Evolutionary conservation across 768 basidiomycete genomes (phyloP).

Genomic region (Hortiboletus campestris): DNA sequence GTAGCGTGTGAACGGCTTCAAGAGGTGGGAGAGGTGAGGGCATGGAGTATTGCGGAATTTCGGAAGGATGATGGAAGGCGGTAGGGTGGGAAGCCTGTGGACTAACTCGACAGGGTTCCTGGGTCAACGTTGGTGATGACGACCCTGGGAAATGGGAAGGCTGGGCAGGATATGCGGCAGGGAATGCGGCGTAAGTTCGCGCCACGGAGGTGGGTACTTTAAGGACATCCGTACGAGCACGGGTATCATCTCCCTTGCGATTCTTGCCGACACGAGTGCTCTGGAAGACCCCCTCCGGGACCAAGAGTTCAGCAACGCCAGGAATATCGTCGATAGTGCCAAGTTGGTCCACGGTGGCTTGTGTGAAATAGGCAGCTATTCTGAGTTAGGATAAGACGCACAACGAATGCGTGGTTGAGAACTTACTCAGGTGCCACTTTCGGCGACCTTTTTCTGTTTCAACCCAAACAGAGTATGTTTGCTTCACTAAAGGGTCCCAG

Average conservation of each 20-base stretch:
- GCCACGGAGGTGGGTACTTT: constrained; percentile 32
- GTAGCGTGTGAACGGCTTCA: constrained; percentile 22
- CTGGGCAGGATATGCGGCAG: constrained; percentile 32
- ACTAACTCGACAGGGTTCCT: constrained; percentile 23
- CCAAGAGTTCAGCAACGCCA: constrained; percentile 53
- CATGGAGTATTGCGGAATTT: constrained; percentile 29
- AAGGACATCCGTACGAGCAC: constrained; percentile 32
- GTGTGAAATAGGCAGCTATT: constrained; percentile 81
- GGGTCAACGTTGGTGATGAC: constrained; percentile 20
- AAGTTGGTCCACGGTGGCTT: constrained; percentile 67
- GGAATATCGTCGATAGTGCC: constrained; percentile 69
- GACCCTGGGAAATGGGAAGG: constrained; percentile 23
- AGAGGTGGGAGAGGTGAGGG: constrained; percentile 25
- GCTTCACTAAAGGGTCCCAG: constrained; percentile 75
- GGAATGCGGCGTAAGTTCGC: constrained; percentile 45
- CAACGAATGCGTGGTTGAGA: background rate
- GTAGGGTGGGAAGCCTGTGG: constrained; percentile 24
- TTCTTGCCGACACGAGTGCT: constrained; percentile 61
- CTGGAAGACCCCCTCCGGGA: constrained; percentile 67
- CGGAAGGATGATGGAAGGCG: constrained; percentile 19
- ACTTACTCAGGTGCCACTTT: constrained; percentile 83
- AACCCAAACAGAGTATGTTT: constrained; percentile 82
- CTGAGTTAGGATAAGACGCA: constrained; percentile 20
- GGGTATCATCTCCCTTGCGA: constrained; percentile 42
- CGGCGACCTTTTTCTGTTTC: constrained; percentile 59